Evolutionary conservation across 352 stramenopile genomes (phyloP), one percentile per base, ranked within the genome.

Genomic region (Aphanomyces invadans): DNA sequence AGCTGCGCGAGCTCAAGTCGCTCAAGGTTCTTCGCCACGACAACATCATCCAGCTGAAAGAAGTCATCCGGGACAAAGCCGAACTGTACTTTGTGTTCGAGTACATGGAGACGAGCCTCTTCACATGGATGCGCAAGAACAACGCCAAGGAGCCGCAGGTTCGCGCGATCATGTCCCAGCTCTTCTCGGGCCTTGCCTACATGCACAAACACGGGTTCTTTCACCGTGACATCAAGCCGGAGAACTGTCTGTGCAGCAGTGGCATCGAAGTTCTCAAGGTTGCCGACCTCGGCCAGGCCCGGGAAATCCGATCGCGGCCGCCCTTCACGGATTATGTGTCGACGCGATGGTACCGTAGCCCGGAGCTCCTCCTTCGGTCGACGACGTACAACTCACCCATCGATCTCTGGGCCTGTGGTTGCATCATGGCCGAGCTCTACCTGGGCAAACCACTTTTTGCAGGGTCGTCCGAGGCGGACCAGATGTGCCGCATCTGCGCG

Each of bases 401-500:
- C 42, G 86, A 95, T 42, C 71, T 95, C 53, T 95, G 86, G 84
- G 82, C 86, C 10, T 90, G 80, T 29, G 84, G 83, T 29, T 94
- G 82, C 55, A 90, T 89, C 59, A 76, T 90, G 70, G 84, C 82
- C n/a, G 86, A 95, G 71, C 77, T 92, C 23, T 85, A 77, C 15
- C 61, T 88, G 10, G 83, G 82, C 42, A 71, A 76, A n/a, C 80
- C 81, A 25, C 66, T 90, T 9, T 95, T 92, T 62, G 76, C 83
- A n/a, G 81, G 97, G 4, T 86, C 76, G 19, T 94, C 77, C 21
- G 97, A 99, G 71, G 86, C 93, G 21, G 96, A 99, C 76, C 90
- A 99, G 74, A 86, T 99, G 28, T 92, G 92, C 70, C 97, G 97
- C 32, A 97, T 98, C 65, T 96, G 85, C 77, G 87, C 82, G 38